A percentile compares a stretch with the other conserved stretches of the same genome.
Evolutionary conservation across 768 basidiomycete genomes (phyloP).

Genomic region (Tulasnella sp.): DNA sequence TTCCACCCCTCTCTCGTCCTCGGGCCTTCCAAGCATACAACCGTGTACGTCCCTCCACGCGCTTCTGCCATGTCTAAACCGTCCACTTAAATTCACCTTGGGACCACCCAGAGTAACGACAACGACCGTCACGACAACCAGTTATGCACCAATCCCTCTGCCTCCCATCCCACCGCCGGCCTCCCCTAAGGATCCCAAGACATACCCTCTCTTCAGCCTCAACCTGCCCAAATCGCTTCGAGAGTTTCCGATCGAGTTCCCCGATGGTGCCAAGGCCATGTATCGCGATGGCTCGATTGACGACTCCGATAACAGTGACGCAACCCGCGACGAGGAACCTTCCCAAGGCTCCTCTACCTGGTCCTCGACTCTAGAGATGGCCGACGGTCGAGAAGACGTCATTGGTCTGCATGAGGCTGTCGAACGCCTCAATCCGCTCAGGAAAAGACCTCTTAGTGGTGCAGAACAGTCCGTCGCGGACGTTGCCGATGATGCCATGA

Average conservation of each 20-base stretch:
- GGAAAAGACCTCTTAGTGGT: slow-evolving; percentile 50
- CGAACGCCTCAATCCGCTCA: slow-evolving; percentile 61
- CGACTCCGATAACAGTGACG: slow-evolving; percentile 60
- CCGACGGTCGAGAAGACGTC: slow-evolving; percentile 45
- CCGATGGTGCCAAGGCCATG: slow-evolving; percentile 72
- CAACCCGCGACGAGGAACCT: slow-evolving; percentile 65
- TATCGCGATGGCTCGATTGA: slow-evolving; percentile 51
- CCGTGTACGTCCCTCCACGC: slow-evolving; percentile 54
- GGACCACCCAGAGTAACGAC: slow-evolving; percentile 68
- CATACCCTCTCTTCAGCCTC: slow-evolving; percentile 72
- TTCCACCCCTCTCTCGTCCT: slow-evolving; percentile 66
- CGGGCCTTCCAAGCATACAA: slow-evolving; percentile 79
- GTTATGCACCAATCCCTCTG: slow-evolving; percentile 81
- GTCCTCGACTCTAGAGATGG: slow-evolving; percentile 55
- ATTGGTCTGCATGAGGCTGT: slow-evolving; percentile 75
- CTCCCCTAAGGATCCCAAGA: slow-evolving; percentile 71
- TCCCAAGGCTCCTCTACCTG: slow-evolving; percentile 68
- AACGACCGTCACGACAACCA: slow-evolving; percentile 86
- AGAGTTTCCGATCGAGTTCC: slow-evolving; percentile 73
- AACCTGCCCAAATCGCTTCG: slow-evolving; percentile 68
- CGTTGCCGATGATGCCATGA: slow-evolving; percentile 53
- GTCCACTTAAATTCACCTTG: slow-evolving; percentile 30
- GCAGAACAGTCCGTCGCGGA: slow-evolving; percentile 29
- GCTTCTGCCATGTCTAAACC: neutral
- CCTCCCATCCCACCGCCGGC: slow-evolving; percentile 67